Evolutionary conservation across 352 stramenopile genomes (phyloP), one percentile per base, ranked within the genome.

Genomic region (Globisporangium sylvaticum): DNA sequence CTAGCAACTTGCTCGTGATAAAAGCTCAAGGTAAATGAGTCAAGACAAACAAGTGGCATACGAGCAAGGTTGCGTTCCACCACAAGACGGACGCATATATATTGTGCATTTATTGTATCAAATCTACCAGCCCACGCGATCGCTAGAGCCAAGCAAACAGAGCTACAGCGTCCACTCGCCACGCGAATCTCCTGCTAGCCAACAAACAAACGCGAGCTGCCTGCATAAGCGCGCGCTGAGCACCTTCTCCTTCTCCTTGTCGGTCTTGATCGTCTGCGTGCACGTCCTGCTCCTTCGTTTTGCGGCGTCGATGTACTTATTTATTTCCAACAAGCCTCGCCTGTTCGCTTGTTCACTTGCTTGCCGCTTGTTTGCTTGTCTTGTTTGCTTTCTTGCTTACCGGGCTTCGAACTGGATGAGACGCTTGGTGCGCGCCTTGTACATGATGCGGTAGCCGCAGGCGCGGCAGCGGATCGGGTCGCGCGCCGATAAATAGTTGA

Each of bases 401-500:
- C 90, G 81, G 24, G 90, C 90, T 68, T 97, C 90, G 63, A 96
- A 96, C 83, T 97, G 90, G 73, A 96, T 96, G 62, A 97, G 77
- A 31, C 96, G 90, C 83, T 98, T 98, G 32, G 96, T 99, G 67
- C 96, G 89, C 24, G 90, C 95, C 84, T 99, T 99, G 90, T 99
- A 99, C 76, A 99, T 94, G 84, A 99, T 98, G 66, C 96, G 90
- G 83, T 98, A 98, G 60, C 95, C 95, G 75, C 96, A 99, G 55
- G 97, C 92, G 65, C 95, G 91, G 80, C 96, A 99, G 64, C 95
- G 90, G 65, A 99, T 97, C 27, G 94, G 92, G 82, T 99, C 96
- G 65, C 92, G 90, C 58, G 92, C 92, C 69, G 96, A 98, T 72
- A 99, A 92, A 67, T 98, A 89, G 80, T 98, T 98, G 62, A 95